A percentile compares a stretch with the other conserved stretches of the same genome.
Conservation (phyloP, 805 yeast species). For the Metschnikowia baotianmanensis region DNA sequence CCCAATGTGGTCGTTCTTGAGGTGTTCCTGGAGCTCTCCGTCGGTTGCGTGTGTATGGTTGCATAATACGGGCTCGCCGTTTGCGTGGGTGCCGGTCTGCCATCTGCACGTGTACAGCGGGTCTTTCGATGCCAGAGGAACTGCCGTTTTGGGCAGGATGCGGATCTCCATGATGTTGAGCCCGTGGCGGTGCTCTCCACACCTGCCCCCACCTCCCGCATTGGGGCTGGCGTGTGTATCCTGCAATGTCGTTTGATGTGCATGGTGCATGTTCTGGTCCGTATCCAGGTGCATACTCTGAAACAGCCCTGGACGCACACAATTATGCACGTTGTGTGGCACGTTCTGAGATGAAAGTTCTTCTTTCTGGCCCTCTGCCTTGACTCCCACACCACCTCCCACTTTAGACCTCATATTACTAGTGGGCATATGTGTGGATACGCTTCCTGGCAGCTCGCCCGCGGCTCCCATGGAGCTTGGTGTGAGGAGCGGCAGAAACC, state of each 20-base stretch:
- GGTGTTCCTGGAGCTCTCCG: constrained; percentile 67
- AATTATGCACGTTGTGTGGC: too few relatives aligned
- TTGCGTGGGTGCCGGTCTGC: constrained; percentile 30
- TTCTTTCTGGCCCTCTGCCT: too few relatives aligned
- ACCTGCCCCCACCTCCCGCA: too few relatives aligned
- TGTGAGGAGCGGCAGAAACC: constrained; percentile 10
- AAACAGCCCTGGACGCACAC: too few relatives aligned
- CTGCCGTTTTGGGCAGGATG: constrained; percentile 26
- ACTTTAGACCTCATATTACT: neutral
- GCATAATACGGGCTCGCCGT: constrained; percentile 46
- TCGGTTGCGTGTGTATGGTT: constrained; percentile 46
- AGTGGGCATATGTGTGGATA: neutral
- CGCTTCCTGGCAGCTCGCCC: neutral
- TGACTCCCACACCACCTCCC: too few relatives aligned
- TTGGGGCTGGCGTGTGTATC: too few relatives aligned
- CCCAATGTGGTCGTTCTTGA: constrained; percentile 66
- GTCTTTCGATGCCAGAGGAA: constrained; percentile 17
- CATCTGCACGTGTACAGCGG: constrained; percentile 45
- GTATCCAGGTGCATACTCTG: neutral
- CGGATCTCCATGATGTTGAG: constrained; percentile 33
- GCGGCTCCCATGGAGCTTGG: constrained; percentile 11
- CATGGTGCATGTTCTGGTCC: neutral
- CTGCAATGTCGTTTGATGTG: too few relatives aligned
- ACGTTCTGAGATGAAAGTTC: too few relatives aligned
- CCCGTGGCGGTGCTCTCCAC: constrained; percentile 7